Percentiles rank a stretch among this genome's conserved stretches.
Evolutionary conservation across 83 land plant genomes (phyloP).

Genomic region (Isoetes engelmannii): DNA sequence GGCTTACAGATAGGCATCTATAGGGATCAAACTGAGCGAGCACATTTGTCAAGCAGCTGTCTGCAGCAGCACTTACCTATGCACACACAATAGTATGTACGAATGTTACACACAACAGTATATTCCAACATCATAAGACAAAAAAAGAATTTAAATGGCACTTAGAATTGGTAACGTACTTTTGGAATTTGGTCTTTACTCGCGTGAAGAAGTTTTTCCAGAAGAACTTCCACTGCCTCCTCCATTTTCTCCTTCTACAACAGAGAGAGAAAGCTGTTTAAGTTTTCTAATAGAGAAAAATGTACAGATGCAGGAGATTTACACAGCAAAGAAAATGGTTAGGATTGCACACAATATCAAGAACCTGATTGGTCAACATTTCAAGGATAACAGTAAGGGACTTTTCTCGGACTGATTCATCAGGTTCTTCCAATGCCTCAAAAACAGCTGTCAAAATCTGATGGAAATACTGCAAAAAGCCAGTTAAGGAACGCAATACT

Average conservation of each 20-base stretch:
- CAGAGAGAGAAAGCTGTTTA: background rate
- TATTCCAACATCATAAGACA: background rate
- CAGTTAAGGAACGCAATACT: background rate
- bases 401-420: slow-evolving; percentile 63
- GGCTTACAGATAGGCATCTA: slow-evolving; percentile 70
- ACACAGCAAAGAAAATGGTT: background rate
- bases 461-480: slow-evolving; percentile 75
- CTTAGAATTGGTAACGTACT: slow-evolving; percentile 30
- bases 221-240: slow-evolving; percentile 73
- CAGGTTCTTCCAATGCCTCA: slow-evolving; percentile 89
- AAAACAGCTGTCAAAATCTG: slow-evolving; percentile 79
- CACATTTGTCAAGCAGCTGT: slow-evolving; percentile 61
- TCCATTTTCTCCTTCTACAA: slow-evolving; percentile 71
- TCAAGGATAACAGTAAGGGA: slow-evolving; percentile 63
- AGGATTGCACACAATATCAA: background rate
- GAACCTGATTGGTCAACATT: slow-evolving; percentile 92
- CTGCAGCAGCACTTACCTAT: slow-evolving; percentile 85
- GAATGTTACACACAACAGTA: background rate
- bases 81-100: background rate
- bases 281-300: background rate
- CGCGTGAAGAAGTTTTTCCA: slow-evolving; percentile 85
- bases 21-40: slow-evolving; percentile 77
- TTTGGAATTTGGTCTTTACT: slow-evolving; percentile 58
- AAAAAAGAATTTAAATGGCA: background rate
- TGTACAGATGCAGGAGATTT: background rate